phyloP scores from a whole-genome alignment of 495 filamentous ascomycete genomes.

The Penicillium herquei region DNA sequence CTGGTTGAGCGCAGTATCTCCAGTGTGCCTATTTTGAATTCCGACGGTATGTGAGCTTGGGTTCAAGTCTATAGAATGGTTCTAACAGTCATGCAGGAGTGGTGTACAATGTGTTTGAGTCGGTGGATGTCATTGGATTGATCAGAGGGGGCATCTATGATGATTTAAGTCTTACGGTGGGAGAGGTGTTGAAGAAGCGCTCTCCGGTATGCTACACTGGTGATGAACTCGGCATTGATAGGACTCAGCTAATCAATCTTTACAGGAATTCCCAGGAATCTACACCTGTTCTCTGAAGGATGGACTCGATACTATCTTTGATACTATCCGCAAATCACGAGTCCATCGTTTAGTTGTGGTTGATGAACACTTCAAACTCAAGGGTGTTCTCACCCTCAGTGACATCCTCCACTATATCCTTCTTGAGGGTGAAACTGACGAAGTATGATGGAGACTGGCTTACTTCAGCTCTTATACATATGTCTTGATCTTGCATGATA shows the following conservation, averaged over 20 bases:
- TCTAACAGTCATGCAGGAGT: constrained; percentile 43
- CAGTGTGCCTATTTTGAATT: constrained; percentile 89
- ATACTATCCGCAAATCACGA: constrained; percentile 90
- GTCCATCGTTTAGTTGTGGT: constrained; percentile 93
- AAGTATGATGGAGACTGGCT: constrained; percentile 28
- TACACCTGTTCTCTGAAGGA: constrained; percentile 94
- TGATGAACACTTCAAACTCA: constrained; percentile 79
- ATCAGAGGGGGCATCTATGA: constrained; percentile 94
- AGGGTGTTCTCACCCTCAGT: constrained; percentile 88
- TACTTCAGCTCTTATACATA: constrained; percentile 23
- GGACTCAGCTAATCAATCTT: constrained; percentile 1
- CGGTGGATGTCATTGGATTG: constrained; percentile 93
- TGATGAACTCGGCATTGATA: background rate
- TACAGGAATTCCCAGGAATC: constrained; percentile 87
- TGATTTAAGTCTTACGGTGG: constrained; percentile 81
- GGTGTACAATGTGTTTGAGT: constrained; percentile 95
- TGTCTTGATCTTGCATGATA: constrained; percentile 33
- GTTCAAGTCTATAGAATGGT: no score
- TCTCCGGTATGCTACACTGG: constrained; percentile 57
- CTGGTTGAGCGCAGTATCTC: constrained; percentile 92
- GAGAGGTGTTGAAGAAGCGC: constrained; percentile 84
- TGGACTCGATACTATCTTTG: constrained; percentile 90
- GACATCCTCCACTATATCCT: constrained; percentile 96
- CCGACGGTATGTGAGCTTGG: constrained; percentile 52
- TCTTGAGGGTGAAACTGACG: constrained; percentile 70